These are phyloP conservation scores for Ochetophila trinervis DNA, from an alignment of 306 rosid genomes.

Conservation along the genomic window DNA sequence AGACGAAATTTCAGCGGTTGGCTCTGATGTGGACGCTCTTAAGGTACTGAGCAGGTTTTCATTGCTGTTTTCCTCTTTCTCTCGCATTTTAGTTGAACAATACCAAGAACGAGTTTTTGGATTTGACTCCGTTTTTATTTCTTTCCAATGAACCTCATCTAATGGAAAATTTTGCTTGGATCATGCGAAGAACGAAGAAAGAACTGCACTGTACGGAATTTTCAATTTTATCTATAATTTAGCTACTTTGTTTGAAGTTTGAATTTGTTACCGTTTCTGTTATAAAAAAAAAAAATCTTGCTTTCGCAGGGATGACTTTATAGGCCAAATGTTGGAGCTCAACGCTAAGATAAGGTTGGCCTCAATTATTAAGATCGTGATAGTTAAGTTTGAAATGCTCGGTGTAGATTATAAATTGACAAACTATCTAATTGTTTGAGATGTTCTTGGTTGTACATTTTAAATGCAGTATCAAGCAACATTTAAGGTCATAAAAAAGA, in stretches of 20 bases:
- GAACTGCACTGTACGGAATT: slow-evolving; percentile 41
- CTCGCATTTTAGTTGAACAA: background rate
- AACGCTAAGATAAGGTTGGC: slow-evolving; percentile 62
- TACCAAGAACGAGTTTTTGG: background rate
- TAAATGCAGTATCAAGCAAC: background rate
- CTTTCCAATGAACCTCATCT: slow-evolving; percentile 12
- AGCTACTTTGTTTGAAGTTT: slow-evolving; percentile 3
- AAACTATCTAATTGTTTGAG: background rate
- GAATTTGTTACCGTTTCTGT: background rate
- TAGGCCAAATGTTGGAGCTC: slow-evolving; percentile 48
- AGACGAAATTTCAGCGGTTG: slow-evolving; percentile 44
- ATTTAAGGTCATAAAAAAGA: too few species aligned
- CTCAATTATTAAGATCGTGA: slow-evolving; percentile 1
- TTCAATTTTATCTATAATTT: slow-evolving; percentile 8
- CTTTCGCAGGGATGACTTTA: slow-evolving; percentile 54
- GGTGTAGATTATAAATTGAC: background rate
- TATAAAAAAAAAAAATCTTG: background rate
- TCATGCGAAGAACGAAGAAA: slow-evolving; percentile 45
- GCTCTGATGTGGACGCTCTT: slow-evolving; percentile 60
- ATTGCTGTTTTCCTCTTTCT: background rate
- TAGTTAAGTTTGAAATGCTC: background rate
- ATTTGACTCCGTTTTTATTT: slow-evolving; percentile 17
- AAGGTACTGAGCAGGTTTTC: slow-evolving; percentile 40
- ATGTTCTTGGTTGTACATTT: background rate
- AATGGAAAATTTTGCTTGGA: slow-evolving; percentile 28